Conservation (phyloP, 306 rosid species). For the Prunus fruticosa region DNA sequence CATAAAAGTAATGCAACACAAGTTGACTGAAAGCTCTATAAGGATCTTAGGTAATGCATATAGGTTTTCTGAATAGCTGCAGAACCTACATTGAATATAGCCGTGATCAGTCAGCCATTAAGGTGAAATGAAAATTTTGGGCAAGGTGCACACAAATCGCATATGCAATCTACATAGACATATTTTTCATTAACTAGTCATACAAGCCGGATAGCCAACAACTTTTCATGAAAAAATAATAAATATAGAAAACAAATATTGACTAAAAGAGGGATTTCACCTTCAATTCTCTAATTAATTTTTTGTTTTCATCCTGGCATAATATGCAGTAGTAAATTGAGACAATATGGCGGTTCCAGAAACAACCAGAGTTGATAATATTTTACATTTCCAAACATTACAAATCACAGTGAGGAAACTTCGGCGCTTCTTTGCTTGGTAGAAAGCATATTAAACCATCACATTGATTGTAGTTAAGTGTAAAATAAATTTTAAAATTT, state of each 20-base stretch:
- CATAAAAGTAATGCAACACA: background rate
- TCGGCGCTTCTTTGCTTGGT: no score
- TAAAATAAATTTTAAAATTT: no score
- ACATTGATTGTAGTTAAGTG: no score
- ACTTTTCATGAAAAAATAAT: background rate
- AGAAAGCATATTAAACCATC: no score
- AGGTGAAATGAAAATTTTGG: background rate
- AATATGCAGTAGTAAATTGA: background rate
- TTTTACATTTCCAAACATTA: background rate
- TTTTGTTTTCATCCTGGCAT: background rate
- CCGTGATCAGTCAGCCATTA: background rate
- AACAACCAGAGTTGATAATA: background rate
- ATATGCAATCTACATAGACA: background rate
- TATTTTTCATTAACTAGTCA: background rate
- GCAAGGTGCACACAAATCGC: background rate
- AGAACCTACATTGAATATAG: background rate
- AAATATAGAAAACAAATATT: background rate
- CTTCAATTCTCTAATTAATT: background rate
- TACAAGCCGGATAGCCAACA: background rate
- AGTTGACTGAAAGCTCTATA: conserved; percentile 1
- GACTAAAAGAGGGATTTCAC: background rate
- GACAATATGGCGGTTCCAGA: background rate
- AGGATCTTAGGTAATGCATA: background rate
- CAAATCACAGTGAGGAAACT: no score
- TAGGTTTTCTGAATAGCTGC: background rate